phyloP scores from a whole-genome alignment of 169 alveolate genomes.

The Cryptosporidium parvum region DNA sequence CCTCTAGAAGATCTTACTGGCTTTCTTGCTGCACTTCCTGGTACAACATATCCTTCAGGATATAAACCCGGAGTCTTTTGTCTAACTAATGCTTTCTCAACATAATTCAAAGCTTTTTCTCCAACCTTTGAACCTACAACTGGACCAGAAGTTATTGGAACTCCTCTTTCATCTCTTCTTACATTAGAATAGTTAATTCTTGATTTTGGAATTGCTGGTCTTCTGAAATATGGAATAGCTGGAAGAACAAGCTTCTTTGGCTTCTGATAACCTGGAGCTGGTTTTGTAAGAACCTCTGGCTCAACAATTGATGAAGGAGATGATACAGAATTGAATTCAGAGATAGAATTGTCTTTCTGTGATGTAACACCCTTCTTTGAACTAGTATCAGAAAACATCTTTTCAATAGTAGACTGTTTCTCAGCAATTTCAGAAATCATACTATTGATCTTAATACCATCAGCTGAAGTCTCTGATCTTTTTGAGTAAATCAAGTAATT shows the following conservation, averaged over 20 bases:
- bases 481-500: slow-evolving; percentile 14
- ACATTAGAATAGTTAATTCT: slow-evolving; percentile 9
- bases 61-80: slow-evolving; percentile 47
- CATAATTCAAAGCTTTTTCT: slow-evolving; percentile 42
- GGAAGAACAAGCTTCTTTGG: slow-evolving; percentile 43
- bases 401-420: background rate
- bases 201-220: slow-evolving; percentile 8
- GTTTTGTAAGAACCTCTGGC: slow-evolving; percentile 16
- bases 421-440: slow-evolving; percentile 4
- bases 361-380: background rate
- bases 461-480: slow-evolving; percentile 54
- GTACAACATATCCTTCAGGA: slow-evolving; percentile 48
- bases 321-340: background rate
- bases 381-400: background rate
- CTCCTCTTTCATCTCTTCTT: slow-evolving; percentile 59
- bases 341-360: background rate
- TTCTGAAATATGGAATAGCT: slow-evolving; percentile 35
- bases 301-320: slow-evolving; percentile 1
- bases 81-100: slow-evolving; percentile 64
- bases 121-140: slow-evolving; percentile 59
- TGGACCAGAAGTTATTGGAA: slow-evolving; percentile 71
- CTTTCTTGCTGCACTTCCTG: slow-evolving; percentile 30
- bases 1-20: background rate
- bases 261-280: slow-evolving; percentile 54
- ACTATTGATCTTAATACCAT: slow-evolving; percentile 42